Evolutionary conservation across 2,329 filamentous ascomycete species (phyloP), one percentile per base, ranked within the genome.

Genomic region (Seiridium cupressi): DNA sequence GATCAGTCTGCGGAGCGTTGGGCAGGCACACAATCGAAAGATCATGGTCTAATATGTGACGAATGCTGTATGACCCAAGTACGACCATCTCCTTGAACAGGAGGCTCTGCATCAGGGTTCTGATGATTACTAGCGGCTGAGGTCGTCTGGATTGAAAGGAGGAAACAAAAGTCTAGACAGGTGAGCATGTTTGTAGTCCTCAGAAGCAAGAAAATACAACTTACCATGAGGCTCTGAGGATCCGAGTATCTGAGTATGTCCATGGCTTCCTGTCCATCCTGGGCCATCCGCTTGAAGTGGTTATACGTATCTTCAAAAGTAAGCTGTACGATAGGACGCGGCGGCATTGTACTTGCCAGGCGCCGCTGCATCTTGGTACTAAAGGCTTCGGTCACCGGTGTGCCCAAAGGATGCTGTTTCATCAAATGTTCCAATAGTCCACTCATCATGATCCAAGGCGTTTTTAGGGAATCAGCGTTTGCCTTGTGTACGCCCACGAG

Each of bases 311-410:
- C 88, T 11, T 88, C 84, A 66, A 91, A 89, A 34, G 84, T 85
- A 3, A 93, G 79, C 57, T 92, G 83, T 9, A 97, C 91, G 67
- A 97, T 94, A 0, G 94, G 93, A 7, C 94, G 85, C 6, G 95
- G 95, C 3, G 95, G 95, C 68, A 97, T 93, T 0, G 93, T 97
- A 66, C 93, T 97, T 1, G 95, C 93, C 38, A 99, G 81, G 63
- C 90, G 90, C n/a, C 93, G 85, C 71, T 99, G 95, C 44, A 98
- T 83, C 71, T 97, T 96, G 32, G 87, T 86, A 67, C 92, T 97
- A 73, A 97, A 98, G 0, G 93, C 87, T n/a, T 88, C 87, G 0
- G 88, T 83, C 0, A 96, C 86, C 0, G 85, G 74, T 55, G 81
- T 86, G 0, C 86, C 90, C 3, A 94, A 74, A 0, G 75, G 66